Evolutionary conservation across 306 rosid genomes (phyloP), one percentile per base, ranked within the genome.

Genomic region (Erythrophleum fordii): DNA sequence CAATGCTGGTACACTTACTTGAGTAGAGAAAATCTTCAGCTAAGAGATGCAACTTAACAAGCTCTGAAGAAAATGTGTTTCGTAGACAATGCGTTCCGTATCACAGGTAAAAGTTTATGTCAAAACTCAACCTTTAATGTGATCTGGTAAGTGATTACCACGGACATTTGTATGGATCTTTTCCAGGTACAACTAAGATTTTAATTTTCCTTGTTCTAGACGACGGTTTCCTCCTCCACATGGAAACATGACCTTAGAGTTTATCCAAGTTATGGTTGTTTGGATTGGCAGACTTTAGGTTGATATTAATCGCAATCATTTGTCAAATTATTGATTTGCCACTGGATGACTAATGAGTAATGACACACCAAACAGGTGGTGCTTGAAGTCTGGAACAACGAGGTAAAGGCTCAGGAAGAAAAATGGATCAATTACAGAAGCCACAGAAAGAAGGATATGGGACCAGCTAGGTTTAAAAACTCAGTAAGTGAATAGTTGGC

Each of bases 61-160:
- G 94, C 92, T 68, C 84, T 79, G 13, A 89, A 89, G 87, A 89
- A 76, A 81, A 89, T 84, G 91, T 96, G 88, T 68, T 91, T 90
- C 44, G 56, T 83, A 20, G n/a, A n/a, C n/a, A n/a, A n/a, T 84
- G 91, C 97, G 88, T 68, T 91, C 91, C 44, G 56, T 83, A 20
- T 91, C 90, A 61, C 89, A 79, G 90, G 94, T 87, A 28, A 60
- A 37, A 69, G 29, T 10, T 69, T 11, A 65, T 74, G 73, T 64
- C 66, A 60, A 72, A 13, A n/a, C n/a, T 5, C 45, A 39, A 42
- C 14, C 39, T 10, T 3, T 8, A 26, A 53, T 53, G 34, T 68
- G 45, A 23, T 48, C 1, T 12, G 56, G 5, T 28, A 28, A 61
- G 44, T 29, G 59, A 62, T 77, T 64, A 42, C 3, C 5, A 0